Evolutionary conservation across 1,284 basidiomycete species (phyloP), one percentile per base, ranked within the genome.

Genomic region (Fomitopsis pinicola): DNA sequence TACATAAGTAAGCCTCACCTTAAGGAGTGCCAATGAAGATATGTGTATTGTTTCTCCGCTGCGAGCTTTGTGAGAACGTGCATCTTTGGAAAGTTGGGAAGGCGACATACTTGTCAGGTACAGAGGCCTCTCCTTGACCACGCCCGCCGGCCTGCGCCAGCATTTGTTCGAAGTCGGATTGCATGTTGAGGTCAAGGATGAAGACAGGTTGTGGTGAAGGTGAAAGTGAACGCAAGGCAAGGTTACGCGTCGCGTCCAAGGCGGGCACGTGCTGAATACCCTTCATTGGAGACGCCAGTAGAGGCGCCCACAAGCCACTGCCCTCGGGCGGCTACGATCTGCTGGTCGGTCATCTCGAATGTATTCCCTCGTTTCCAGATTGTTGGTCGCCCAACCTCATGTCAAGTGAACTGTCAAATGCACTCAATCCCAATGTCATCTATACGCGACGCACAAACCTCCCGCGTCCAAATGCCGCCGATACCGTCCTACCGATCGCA

Each of bases 21-120:
- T 98, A 59, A 98, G 80, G 15, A 98, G 80, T 19, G 95, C 96
- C 2, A 98, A 79, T 9, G 94, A 95, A 17, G 95, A 97, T 70
- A 98, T 98, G 76, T 97, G 94, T 63, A 98, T 95, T 66, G 95
- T 94, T 80, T 98, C 95, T 73, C 95, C 94, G 73, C 94, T 97
- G 69, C 6, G 38, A 17, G 42, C 19, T 63, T n/a, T 15, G 42
- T 59, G 36, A 65, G 36, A 55, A 42, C 8, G 30, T 33, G 8
- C 46, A 19, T 2, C 28, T 45, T 2, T 42, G 7, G 46, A 15
- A 10, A 22, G 33, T 28, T 45, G 14, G n/a, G 36, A 28, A 42
- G 8, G 36, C 12, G 6, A 75, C 80, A 61, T 66, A 91, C 89
- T 91, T 92, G 81, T 92, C 90, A 58, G 90, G 90, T 17, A 86